Percentiles rank a stretch among this genome's conserved stretches.
Conservation (phyloP, 2,329 filamentous ascomycete species). For the Colletotrichum destructivum region DNA sequence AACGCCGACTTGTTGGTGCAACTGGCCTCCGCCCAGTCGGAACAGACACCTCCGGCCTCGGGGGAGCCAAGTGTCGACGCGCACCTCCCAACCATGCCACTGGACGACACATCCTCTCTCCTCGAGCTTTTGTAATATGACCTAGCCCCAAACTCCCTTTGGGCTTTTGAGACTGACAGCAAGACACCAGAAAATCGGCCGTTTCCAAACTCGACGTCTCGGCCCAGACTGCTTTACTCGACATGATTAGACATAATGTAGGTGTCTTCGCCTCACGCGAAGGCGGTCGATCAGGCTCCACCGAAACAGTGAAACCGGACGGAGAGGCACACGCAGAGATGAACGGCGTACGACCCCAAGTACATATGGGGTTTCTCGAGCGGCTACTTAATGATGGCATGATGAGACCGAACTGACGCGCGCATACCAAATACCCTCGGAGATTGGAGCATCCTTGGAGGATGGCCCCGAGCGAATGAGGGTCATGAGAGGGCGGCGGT, state of each 20-base stretch:
- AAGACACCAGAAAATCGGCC: constrained; percentile 15
- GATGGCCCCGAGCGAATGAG: not conserved
- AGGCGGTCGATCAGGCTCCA: no score
- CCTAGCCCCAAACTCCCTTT: not conserved
- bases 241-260: constrained; percentile 28
- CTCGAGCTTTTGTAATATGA: constrained; percentile 14
- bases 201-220: constrained; percentile 26
- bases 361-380: constrained; percentile 17
- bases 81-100: not conserved
- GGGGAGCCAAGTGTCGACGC: no score
- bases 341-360: not conserved
- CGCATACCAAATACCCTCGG: not conserved
- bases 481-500: not conserved
- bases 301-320: no score
- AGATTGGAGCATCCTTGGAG: not conserved
- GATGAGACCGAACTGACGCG: constrained; percentile 18
- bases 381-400: constrained; percentile 22
- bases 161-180: constrained; percentile 9
- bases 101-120: constrained; percentile 28
- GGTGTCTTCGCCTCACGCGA: no score
- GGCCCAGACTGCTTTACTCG: constrained; percentile 16
- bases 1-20: no score
- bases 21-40: no score
- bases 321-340: not conserved
- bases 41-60: no score